A percentile compares a stretch with the other conserved stretches of the same genome.
These are phyloP conservation scores for Suillus fuscotomentosus DNA, from an alignment of 768 basidiomycete genomes.

Conservation along the genomic window DNA sequence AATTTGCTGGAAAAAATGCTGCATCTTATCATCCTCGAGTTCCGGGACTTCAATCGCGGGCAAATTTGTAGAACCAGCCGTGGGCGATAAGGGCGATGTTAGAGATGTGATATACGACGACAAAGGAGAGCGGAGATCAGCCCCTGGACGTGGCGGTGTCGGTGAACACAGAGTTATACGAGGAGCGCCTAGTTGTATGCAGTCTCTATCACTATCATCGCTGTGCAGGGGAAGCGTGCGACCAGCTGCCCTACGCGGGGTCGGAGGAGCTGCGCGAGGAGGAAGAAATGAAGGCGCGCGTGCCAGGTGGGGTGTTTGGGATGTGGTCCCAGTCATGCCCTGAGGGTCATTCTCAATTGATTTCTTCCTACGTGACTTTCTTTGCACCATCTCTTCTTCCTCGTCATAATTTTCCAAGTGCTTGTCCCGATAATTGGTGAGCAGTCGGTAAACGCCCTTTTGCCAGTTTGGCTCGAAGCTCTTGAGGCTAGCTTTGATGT, in stretches of 20 bases:
- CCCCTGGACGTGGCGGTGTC: slow-evolving; percentile 24
- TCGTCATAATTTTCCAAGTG: slow-evolving; percentile 53
- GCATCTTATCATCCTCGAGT: slow-evolving; percentile 72
- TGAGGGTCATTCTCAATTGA: slow-evolving; percentile 28
- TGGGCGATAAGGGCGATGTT: slow-evolving; percentile 33
- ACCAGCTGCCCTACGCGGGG: slow-evolving; percentile 52
- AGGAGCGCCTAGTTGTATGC: slow-evolving; percentile 14
- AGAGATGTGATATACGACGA: slow-evolving; percentile 18
- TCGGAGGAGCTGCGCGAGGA: slow-evolving; percentile 56
- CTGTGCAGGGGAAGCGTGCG: slow-evolving; percentile 20
- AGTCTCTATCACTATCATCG: slow-evolving; percentile 13
- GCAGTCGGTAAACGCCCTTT: slow-evolving; percentile 91
- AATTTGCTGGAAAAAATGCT: slow-evolving; percentile 84
- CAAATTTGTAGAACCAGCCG: slow-evolving; percentile 28
- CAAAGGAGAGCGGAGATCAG: slow-evolving; percentile 14
- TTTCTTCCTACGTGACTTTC: slow-evolving; percentile 35
- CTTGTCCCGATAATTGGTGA: slow-evolving; percentile 77
- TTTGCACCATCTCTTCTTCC: slow-evolving; percentile 49
- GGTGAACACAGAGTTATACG: slow-evolving; percentile 26
- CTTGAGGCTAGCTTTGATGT: slow-evolving; percentile 67
- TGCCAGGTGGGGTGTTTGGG: slow-evolving; percentile 23
- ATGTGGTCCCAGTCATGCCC: slow-evolving; percentile 21
- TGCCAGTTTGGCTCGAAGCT: slow-evolving; percentile 82
- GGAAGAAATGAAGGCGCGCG: slow-evolving; percentile 42
- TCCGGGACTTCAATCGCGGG: slow-evolving; percentile 62